Evolutionary conservation across 306 rosid genomes (phyloP).

Genomic region (Rosa rugosa): DNA sequence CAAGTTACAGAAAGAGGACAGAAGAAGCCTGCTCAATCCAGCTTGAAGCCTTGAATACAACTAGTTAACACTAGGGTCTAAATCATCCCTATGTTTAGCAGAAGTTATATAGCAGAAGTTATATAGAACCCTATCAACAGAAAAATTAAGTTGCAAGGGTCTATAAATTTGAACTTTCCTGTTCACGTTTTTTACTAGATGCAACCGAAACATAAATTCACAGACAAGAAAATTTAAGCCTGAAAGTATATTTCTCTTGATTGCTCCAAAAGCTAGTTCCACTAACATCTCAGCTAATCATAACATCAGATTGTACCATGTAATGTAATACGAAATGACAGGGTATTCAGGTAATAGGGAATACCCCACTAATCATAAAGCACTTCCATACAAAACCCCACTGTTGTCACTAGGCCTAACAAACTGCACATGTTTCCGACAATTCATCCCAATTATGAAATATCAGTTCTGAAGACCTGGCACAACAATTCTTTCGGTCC

Average conservation of each 20-base stretch:
- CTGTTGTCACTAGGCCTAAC: slow-evolving; percentile 9
- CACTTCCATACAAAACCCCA: slow-evolving; percentile 15
- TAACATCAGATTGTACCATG: slow-evolving; percentile 5
- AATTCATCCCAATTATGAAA: not conserved
- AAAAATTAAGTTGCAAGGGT: not conserved
- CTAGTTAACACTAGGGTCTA: not conserved
- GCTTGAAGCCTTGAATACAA: not conserved
- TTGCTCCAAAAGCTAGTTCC: slow-evolving; percentile 5
- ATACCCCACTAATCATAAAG: slow-evolving; percentile 8
- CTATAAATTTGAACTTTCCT: not conserved
- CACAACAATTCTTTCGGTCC: slow-evolving; percentile 12
- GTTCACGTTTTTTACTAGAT: not conserved
- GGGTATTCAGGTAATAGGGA: not conserved
- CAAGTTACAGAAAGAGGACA: not conserved
- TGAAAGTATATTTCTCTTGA: not conserved
- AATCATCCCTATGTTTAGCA: not conserved
- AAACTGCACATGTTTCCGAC: slow-evolving; percentile 9
- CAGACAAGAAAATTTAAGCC: too few relatives aligned
- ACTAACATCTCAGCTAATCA: not conserved
- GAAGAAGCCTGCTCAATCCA: not conserved
- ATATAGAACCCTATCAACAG: not conserved
- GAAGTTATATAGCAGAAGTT: not conserved
- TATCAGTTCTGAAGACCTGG: slow-evolving; percentile 2
- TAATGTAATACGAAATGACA: not conserved
- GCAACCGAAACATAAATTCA: not conserved